phyloP scores from a whole-genome alignment of 805 yeast genomes.

The Cyberlindnera euphorbiiphila region DNA sequence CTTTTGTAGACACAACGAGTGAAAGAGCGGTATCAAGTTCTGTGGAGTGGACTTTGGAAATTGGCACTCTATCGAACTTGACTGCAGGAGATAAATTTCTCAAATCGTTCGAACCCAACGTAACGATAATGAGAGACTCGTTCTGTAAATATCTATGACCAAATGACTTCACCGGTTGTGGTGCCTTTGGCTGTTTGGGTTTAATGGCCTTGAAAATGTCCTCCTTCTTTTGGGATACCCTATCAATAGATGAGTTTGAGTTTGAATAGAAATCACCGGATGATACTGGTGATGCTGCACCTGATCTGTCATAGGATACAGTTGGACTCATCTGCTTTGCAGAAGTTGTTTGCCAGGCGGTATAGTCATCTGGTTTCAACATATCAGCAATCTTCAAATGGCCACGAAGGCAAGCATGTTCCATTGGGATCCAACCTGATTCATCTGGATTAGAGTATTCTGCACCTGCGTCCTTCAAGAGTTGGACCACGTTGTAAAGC shows the following conservation, averaged over 20 bases:
- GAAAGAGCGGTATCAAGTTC: constrained; percentile 88
- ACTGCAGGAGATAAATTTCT: constrained; percentile 58
- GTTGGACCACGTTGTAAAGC: constrained; percentile 47
- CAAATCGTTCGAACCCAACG: constrained; percentile 82
- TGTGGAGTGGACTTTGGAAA: constrained; percentile 71
- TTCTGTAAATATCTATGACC: constrained; percentile 71
- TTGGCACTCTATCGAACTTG: constrained; percentile 67
- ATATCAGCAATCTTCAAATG: constrained; percentile 66
- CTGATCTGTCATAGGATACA: constrained; percentile 9
- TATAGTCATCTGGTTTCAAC: constrained; percentile 48
- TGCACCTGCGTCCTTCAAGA: constrained; percentile 53
- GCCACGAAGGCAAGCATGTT: constrained; percentile 90
- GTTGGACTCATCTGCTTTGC: constrained; percentile 7
- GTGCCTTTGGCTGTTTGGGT: constrained; percentile 18
- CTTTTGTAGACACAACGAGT: constrained; percentile 47
- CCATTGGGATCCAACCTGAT: constrained; percentile 97
- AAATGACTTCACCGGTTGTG: constrained; percentile 69
- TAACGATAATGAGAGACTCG: constrained; percentile 72
- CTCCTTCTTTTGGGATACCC: constrained; percentile 12
- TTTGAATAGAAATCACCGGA: constrained; percentile 8
- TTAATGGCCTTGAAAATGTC: constrained; percentile 21
- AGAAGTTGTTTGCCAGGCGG: constrained; percentile 5
- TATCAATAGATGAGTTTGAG: constrained; percentile 21
- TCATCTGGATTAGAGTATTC: constrained; percentile 58
- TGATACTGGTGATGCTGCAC: constrained; percentile 12